Evolutionary conservation across 163 green algal species (phyloP).

Genomic region (Scenedesmus sp.): DNA sequence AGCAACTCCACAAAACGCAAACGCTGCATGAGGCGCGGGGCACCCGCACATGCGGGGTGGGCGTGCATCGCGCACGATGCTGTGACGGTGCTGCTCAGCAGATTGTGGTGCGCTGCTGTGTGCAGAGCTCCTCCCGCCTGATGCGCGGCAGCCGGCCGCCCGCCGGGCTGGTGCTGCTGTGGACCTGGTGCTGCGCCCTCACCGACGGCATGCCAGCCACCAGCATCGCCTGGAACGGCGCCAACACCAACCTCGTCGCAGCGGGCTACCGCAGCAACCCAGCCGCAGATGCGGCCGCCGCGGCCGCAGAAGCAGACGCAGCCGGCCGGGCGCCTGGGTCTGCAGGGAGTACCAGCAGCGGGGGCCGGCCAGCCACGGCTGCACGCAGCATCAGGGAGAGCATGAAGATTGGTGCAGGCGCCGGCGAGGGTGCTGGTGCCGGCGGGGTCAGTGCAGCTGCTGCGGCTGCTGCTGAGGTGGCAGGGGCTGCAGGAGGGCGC

Average conservation of each 20-base stretch:
- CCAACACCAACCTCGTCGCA: slow-evolving; percentile 77
- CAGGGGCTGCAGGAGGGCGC: neutral
- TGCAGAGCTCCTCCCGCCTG: slow-evolving; percentile 49
- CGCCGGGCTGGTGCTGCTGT: slow-evolving; percentile 74
- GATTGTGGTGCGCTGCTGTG: neutral
- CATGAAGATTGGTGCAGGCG: neutral
- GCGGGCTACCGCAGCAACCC: slow-evolving; percentile 85
- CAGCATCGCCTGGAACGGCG: slow-evolving; percentile 87
- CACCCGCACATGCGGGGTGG: too few species aligned
- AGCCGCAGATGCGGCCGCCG: slow-evolving; percentile 59
- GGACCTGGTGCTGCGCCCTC: slow-evolving; percentile 77
- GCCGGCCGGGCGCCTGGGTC: neutral
- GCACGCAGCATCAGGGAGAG: neutral
- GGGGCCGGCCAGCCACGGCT: neutral
- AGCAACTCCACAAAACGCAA: too few species aligned
- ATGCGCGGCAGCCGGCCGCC: slow-evolving; percentile 33
- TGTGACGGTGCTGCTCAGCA: neutral
- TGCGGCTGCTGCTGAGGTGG: slow-evolving; percentile 16
- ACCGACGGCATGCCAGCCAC: slow-evolving; percentile 71
- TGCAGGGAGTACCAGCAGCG: neutral
- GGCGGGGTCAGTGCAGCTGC: neutral
- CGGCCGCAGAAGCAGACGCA: slow-evolving; percentile 54
- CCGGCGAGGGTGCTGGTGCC: neutral
- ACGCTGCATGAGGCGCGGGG: too few species aligned
- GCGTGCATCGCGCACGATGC: neutral